A percentile compares a stretch with the other conserved stretches of the same genome.
phyloP scores from a whole-genome alignment of 108 stramenopile genomes.

The Fragilaria crotonensis region DNA sequence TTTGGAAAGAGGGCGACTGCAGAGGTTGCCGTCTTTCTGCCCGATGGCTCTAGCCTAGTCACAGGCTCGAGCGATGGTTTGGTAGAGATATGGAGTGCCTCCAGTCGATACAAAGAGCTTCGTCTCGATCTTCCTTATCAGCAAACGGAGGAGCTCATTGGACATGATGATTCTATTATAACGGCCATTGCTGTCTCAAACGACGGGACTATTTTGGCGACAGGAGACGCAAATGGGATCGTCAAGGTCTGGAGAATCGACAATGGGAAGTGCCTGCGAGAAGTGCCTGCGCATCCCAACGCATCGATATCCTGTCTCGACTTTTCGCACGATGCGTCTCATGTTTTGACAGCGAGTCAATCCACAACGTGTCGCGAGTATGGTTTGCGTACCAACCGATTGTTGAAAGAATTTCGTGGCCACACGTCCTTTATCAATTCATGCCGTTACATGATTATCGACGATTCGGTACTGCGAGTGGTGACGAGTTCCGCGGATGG shows the following conservation, averaged over 20 bases:
- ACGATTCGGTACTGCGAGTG: slow-evolving; percentile 25
- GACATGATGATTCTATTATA: slow-evolving; percentile 59
- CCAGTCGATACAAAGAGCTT: slow-evolving; percentile 38
- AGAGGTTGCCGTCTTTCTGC: slow-evolving; percentile 70
- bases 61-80: slow-evolving; percentile 92
- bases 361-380: slow-evolving; percentile 68
- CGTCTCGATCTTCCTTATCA: slow-evolving; percentile 54
- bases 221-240: slow-evolving; percentile 62
- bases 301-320: slow-evolving; percentile 44
- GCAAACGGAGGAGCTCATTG: slow-evolving; percentile 82
- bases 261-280: slow-evolving; percentile 71
- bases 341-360: slow-evolving; percentile 58
- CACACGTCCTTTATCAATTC: slow-evolving; percentile 79
- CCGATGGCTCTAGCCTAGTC: slow-evolving; percentile 59
- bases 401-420: slow-evolving; percentile 84
- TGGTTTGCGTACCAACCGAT: slow-evolving; percentile 60
- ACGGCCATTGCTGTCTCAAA: slow-evolving; percentile 69
- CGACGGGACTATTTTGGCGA: slow-evolving; percentile 81
- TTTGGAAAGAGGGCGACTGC: slow-evolving; percentile 79
- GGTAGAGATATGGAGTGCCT: slow-evolving; percentile 90
- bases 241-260: slow-evolving; percentile 77
- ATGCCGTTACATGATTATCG: slow-evolving; percentile 36
- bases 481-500: slow-evolving; percentile 89
- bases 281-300: slow-evolving; percentile 54
- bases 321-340: slow-evolving; percentile 55